These are phyloP conservation scores for Ophiosphaerella herpotricha DNA, from an alignment of 2,329 filamentous ascomycete genomes.

Conservation along the genomic window DNA sequence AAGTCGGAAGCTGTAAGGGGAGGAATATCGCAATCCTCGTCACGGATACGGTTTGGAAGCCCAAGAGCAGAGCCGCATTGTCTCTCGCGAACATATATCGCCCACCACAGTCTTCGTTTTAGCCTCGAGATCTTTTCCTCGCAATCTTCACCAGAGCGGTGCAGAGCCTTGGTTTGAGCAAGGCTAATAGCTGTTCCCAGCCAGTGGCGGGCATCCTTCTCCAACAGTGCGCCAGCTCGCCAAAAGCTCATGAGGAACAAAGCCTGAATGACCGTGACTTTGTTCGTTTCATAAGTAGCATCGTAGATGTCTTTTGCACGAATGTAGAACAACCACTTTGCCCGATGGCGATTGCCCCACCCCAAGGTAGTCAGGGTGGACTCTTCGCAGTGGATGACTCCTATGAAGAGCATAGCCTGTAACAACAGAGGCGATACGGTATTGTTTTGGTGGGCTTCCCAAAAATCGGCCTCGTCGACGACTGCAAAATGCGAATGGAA, in stretches of 20 bases:
- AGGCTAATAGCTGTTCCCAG: constrained; percentile 55
- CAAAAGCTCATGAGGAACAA: constrained; percentile 62
- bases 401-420: constrained; percentile 61
- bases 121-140: constrained; percentile 43
- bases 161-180: constrained; percentile 56
- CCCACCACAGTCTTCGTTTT: constrained; percentile 60
- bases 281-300: constrained; percentile 58
- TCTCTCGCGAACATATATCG: constrained; percentile 57
- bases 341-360: constrained; percentile 55
- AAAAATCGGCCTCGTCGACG: constrained; percentile 54
- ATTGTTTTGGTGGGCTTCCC: constrained; percentile 46
- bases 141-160: constrained; percentile 38
- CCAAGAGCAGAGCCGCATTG: constrained; percentile 54
- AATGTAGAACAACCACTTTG: constrained; percentile 57
- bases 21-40: constrained; percentile 56
- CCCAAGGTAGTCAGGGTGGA: constrained; percentile 52
- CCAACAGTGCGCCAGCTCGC: constrained; percentile 52
- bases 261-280: constrained; percentile 56
- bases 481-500: constrained; percentile 63
- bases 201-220: constrained; percentile 47
- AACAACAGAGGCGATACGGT: constrained; percentile 56
- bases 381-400: constrained; percentile 59
- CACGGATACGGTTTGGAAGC: constrained; percentile 53
- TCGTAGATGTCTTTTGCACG: constrained; percentile 59
- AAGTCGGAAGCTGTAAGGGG: constrained; percentile 47